Conservation (phyloP, 2,329 filamentous ascomycete species). For the Triangularia setosa region DNA sequence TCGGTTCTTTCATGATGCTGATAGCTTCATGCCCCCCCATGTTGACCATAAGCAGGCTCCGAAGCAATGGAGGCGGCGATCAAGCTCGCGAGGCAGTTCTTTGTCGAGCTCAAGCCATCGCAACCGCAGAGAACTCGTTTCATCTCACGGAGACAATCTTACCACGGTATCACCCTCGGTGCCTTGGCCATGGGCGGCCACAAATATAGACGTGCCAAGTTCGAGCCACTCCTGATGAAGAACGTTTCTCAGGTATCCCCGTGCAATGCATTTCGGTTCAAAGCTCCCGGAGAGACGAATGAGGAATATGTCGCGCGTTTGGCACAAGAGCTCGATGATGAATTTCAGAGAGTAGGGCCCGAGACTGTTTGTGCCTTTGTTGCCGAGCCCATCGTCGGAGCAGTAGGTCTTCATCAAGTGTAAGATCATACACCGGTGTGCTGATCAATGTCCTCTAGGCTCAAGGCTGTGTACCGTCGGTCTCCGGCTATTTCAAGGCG, state of each 20-base stretch:
- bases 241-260: slow-evolving; percentile 61
- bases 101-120: slow-evolving; percentile 51
- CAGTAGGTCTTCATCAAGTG: slow-evolving; percentile 43
- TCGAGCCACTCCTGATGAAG: slow-evolving; percentile 56
- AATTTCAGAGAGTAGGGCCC: slow-evolving; percentile 61
- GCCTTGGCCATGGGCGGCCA: slow-evolving; percentile 63
- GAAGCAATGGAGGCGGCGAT: slow-evolving; percentile 64
- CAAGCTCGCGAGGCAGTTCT: slow-evolving; percentile 63
- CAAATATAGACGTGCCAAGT: slow-evolving; percentile 54
- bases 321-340: slow-evolving; percentile 60
- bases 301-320: slow-evolving; percentile 58
- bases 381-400: slow-evolving; percentile 69
- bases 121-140: slow-evolving; percentile 58
- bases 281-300: slow-evolving; percentile 48
- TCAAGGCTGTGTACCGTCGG: slow-evolving; percentile 48
- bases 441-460: slow-evolving; percentile 33
- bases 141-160: slow-evolving; percentile 64
- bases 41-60: slow-evolving; percentile 42
- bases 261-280: slow-evolving; percentile 62
- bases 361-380: slow-evolving; percentile 68
- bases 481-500: slow-evolving; percentile 52
- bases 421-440: background rate
- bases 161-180: slow-evolving; percentile 69
- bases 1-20: slow-evolving; percentile 26
- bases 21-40: slow-evolving; percentile 37